Base-by-base conservation (phyloP, 331 rosid species). In the Rhamnella rubrinervis region DNA sequence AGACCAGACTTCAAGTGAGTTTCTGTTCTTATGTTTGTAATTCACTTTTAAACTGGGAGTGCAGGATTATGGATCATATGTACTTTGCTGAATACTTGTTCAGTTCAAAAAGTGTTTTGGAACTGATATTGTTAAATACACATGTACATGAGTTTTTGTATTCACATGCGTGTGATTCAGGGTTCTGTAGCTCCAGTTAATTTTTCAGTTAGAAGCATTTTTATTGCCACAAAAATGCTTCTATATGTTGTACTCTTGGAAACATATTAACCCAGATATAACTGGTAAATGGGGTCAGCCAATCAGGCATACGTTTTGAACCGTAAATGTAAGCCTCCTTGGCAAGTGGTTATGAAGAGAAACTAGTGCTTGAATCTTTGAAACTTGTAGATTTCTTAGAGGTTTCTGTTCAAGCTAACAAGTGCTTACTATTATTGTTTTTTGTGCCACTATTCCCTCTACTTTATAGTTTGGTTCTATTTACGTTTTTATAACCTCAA, bases 1-100 rank as follows among this genome's bases (percentile, higher is more conserved):
- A 95, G 80, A 95, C 98, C 61, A 87, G 97, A 74, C 98, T 95
- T 41, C 98, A 95, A 87, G 98, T 93, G 77, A 84, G 89, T 88
- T 75, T 39, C 31, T 57, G 69, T 75, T 77, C 52, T 77, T 61
- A 44, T 65, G 71, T 50, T 64, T 72, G 59, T 52, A 40, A 50
- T 73, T 63, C 44, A 49, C 57, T 55, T 50, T 50, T 7, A 50
- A 38, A 6, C 10, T 46, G 56, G 70, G 23, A 6, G 6, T 70
- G 23, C 52, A 21, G 52, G 66, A 56, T 61, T 6, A 19, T 13
- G 20, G 10, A 18, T 65, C 23, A 7, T 47, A 47, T n/a, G 13
- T 21, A 6, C 6, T 15, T 25, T 6, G 21, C 58, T 65, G 20
- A 5, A 17, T 52, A 7, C 23, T 8, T 40, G 12, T 63, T 63